Conservation (phyloP, 306 rosid genomes). For the peach (Prunus persica) region DNA sequence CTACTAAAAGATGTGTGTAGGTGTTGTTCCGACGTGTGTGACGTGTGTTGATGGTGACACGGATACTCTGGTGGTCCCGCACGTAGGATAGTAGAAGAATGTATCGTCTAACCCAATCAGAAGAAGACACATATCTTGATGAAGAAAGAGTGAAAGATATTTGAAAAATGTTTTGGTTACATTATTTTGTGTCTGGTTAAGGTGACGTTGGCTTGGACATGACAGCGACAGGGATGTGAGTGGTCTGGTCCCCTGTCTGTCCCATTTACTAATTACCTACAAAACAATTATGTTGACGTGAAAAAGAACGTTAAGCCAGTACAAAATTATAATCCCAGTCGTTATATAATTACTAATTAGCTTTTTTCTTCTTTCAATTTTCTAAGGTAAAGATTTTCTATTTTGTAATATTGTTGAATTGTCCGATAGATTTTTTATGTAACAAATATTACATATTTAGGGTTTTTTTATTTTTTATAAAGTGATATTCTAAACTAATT, state of each 20-base stretch:
- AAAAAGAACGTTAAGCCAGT: not conserved
- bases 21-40: slow-evolving; percentile 34
- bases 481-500: too few relatives aligned
- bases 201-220: slow-evolving; percentile 53
- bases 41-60: slow-evolving; percentile 51
- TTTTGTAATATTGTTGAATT: too few relatives aligned
- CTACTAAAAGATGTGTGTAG: slow-evolving; percentile 21
- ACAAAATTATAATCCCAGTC: too few relatives aligned
- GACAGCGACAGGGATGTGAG: slow-evolving; percentile 33
- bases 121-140: slow-evolving; percentile 10
- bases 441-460: too few relatives aligned
- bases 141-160: slow-evolving; percentile 19
- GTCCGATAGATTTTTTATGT: too few relatives aligned
- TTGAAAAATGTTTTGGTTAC: slow-evolving; percentile 26
- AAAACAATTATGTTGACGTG: not conserved
- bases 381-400: too few relatives aligned
- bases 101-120: slow-evolving; percentile 20
- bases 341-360: too few relatives aligned
- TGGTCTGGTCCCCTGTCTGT: slow-evolving; percentile 30
- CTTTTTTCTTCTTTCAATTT: too few relatives aligned
- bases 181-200: slow-evolving; percentile 43
- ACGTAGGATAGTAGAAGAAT: slow-evolving; percentile 8
- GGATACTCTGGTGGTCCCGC: slow-evolving; percentile 51
- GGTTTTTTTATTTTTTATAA: too few relatives aligned
- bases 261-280: not conserved